Evolutionary conservation across 176 grass and related monocot genomes (phyloP).

Genomic region (Ensete glaucum): DNA sequence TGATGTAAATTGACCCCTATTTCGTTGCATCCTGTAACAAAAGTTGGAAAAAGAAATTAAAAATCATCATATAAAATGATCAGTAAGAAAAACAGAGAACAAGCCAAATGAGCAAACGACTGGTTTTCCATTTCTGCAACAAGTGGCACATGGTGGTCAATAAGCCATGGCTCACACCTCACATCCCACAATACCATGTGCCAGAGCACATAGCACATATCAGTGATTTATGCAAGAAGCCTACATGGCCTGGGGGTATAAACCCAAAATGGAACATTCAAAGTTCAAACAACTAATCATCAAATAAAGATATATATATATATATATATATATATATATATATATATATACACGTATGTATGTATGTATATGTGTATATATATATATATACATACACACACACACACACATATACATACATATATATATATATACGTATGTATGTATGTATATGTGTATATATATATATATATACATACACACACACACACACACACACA

Average conservation of each 20-base stretch:
- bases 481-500: too few species aligned
- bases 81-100: background rate
- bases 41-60: background rate
- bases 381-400: too few species aligned
- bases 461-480: too few species aligned
- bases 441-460: too few species aligned
- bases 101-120: background rate
- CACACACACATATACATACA: too few species aligned
- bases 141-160: background rate
- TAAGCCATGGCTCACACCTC: background rate
- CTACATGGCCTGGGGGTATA: background rate
- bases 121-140: background rate
- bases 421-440: too few species aligned
- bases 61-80: background rate
- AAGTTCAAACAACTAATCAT: background rate
- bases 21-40: slow-evolving; percentile 79
- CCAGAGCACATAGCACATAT: background rate
- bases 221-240: background rate
- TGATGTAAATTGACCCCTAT: slow-evolving; percentile 91
- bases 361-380: too few species aligned
- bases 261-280: background rate
- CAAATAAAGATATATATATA: too few species aligned
- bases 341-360: too few species aligned
- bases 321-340: too few species aligned
- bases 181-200: background rate